Evolutionary conservation across 1,139 yeast genomes (phyloP).

Genomic region (Geotrichum bryndzae): DNA sequence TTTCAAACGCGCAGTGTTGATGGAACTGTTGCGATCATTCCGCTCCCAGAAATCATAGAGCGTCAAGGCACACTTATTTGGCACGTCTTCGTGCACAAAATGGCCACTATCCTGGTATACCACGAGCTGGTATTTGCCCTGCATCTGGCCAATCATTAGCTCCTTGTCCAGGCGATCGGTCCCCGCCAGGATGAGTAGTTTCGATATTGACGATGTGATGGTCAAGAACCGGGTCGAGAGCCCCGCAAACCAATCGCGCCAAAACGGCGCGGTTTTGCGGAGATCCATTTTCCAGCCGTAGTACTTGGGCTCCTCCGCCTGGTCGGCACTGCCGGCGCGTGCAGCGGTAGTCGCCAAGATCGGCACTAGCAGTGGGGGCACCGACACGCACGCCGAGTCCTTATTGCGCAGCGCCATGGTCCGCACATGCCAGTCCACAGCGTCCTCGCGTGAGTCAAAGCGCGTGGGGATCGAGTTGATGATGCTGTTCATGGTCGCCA

Average conservation of each 20-base stretch:
- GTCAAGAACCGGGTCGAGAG: slow-evolving; percentile 60
- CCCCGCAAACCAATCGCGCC: slow-evolving; percentile 78
- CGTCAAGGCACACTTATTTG: slow-evolving; percentile 51
- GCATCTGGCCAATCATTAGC: slow-evolving; percentile 94
- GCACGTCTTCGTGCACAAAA: slow-evolving; percentile 86
- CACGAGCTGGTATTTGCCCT: slow-evolving; percentile 76
- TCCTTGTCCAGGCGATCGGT: slow-evolving; percentile 81
- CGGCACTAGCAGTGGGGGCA: slow-evolving; percentile 54
- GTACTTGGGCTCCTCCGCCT: slow-evolving; percentile 17
- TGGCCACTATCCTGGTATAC: slow-evolving; percentile 84
- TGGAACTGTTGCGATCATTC: slow-evolving; percentile 34
- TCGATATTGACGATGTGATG: slow-evolving; percentile 46
- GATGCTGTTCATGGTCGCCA: slow-evolving; percentile 60
- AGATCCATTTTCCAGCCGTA: slow-evolving; percentile 63
- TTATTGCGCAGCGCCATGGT: slow-evolving; percentile 46
- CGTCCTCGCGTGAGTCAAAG: slow-evolving; percentile 50
- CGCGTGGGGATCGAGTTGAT: slow-evolving; percentile 54
- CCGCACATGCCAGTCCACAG: slow-evolving; percentile 77
- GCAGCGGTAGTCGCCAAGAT: slow-evolving; percentile 8
- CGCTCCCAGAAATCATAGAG: slow-evolving; percentile 50
- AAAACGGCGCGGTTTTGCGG: slow-evolving; percentile 52
- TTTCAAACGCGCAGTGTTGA: slow-evolving; percentile 24
- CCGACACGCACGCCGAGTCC: slow-evolving; percentile 65
- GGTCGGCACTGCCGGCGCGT: slow-evolving; percentile 19
- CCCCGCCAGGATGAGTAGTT: slow-evolving; percentile 77